phyloP scores from a whole-genome alignment of 2,329 filamentous ascomycete genomes.

The Fusarium oligoseptatum region DNA sequence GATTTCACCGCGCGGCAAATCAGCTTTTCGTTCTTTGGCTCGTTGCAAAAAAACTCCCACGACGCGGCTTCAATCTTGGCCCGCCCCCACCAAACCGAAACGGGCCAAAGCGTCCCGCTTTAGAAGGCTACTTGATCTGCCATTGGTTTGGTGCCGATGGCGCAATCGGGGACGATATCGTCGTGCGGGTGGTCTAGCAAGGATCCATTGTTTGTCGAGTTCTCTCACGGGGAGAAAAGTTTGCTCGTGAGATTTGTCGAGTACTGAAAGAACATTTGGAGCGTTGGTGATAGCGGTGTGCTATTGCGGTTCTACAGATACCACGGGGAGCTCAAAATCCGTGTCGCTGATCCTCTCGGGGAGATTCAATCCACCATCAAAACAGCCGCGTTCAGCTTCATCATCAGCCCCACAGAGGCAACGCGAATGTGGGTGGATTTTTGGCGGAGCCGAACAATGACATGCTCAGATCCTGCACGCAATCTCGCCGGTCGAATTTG shows the following conservation, averaged over 20 bases:
- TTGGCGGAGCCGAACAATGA: slow-evolving; percentile 39
- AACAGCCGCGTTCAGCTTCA: slow-evolving; percentile 7
- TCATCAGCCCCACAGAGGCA: slow-evolving; percentile 14
- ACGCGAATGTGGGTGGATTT: slow-evolving; percentile 35
- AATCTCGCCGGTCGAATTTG: slow-evolving; percentile 31
- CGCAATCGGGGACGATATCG: slow-evolving; percentile 43
- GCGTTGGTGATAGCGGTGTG: background rate
- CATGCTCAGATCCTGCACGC: slow-evolving; percentile 49
- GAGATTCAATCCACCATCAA: background rate
- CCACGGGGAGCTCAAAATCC: background rate
- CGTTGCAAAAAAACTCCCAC: slow-evolving; percentile 13
- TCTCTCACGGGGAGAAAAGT: slow-evolving; percentile 8
- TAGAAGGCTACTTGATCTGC: background rate
- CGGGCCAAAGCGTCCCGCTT: slow-evolving; percentile 28
- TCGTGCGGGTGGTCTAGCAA: slow-evolving; percentile 35
- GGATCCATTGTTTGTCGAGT: slow-evolving; percentile 11
- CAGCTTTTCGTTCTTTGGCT: slow-evolving; percentile 3
- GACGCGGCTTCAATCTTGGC: slow-evolving; percentile 8
- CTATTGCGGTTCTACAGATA: background rate
- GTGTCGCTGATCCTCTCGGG: background rate
- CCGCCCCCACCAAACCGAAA: slow-evolving; percentile 25
- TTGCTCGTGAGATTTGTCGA: background rate
- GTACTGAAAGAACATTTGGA: background rate
- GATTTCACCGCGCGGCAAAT: slow-evolving; percentile 24
- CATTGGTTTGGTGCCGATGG: slow-evolving; percentile 37